Conservation (phyloP, 495 filamentous ascomycete genomes). For the Hypoxylon lenormandii region DNA sequence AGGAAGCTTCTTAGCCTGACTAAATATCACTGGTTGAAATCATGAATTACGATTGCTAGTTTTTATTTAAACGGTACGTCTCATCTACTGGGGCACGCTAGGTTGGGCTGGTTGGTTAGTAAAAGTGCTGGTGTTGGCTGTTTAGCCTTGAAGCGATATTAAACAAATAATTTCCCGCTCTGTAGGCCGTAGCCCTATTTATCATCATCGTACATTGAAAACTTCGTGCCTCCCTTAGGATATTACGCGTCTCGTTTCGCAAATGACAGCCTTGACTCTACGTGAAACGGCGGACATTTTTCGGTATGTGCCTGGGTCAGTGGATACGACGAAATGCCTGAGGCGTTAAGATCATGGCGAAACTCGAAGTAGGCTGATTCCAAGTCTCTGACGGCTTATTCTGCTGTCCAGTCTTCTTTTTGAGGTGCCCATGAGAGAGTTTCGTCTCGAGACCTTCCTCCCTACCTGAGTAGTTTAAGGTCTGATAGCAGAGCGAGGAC, state of each 20-base stretch:
- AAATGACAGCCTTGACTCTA: constrained; percentile 47
- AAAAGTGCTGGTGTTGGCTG: too few species aligned
- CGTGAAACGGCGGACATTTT: constrained; percentile 51
- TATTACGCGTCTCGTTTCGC: constrained; percentile 48
- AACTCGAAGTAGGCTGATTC: background rate
- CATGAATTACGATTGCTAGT: too few species aligned
- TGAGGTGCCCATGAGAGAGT: background rate
- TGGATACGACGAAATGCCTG: constrained; percentile 43
- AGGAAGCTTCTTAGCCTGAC: too few species aligned
- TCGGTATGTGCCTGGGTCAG: constrained; percentile 53
- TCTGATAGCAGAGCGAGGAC: background rate
- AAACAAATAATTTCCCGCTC: background rate
- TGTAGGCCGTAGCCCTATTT: background rate
- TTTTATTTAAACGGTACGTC: too few species aligned
- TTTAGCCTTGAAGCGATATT: too few species aligned
- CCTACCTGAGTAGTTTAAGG: background rate
- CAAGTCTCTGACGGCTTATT: background rate
- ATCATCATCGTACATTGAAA: background rate
- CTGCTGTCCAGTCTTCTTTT: background rate
- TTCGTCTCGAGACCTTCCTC: background rate
- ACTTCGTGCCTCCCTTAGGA: constrained; percentile 10
- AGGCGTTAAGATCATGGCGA: background rate
- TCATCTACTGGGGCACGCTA: too few species aligned
- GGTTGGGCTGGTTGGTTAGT: too few species aligned
- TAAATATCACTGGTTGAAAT: too few species aligned